Evolutionary conservation across 441 rosid genomes (phyloP).

Genomic region (Lepidium campestre): DNA sequence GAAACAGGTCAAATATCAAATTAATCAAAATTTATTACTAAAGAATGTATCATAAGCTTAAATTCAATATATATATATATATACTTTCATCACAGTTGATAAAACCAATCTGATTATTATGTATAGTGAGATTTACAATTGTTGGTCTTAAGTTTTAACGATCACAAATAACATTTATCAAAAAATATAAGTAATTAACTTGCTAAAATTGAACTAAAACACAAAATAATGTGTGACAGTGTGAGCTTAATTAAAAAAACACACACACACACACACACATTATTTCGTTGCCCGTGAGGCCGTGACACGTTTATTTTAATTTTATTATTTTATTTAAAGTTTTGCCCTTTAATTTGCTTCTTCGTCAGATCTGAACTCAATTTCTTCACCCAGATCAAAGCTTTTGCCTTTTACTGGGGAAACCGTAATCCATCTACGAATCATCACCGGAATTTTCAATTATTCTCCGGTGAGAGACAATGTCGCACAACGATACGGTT

Average conservation of each 20-base stretch:
- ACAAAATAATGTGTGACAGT: too few relatives aligned
- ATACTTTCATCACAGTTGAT: neutral
- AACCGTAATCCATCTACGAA: neutral
- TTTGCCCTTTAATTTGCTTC: neutral
- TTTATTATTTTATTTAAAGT: neutral
- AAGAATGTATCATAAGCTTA: neutral
- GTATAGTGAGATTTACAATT: neutral
- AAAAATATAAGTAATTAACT: too few relatives aligned
- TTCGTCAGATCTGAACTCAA: slow-evolving; percentile 5
- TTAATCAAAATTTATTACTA: neutral
- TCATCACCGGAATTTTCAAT: neutral
- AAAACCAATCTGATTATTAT: neutral
- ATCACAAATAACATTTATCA: neutral
- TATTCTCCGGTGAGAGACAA: neutral
- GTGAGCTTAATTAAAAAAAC: too few relatives aligned
- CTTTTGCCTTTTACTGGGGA: slow-evolving; percentile 3
- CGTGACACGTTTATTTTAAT: neutral
- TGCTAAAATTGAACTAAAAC: too few relatives aligned
- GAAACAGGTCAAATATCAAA: neutral
- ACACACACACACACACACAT: too few relatives aligned
- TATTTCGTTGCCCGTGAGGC: neutral
- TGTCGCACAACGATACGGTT: slow-evolving; percentile 71
- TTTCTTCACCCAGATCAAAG: neutral
- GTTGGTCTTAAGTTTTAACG: neutral
- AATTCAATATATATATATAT: too few relatives aligned